phyloP scores from a whole-genome alignment of 148 eudicot genomes.

The Drosera capensis region DNA sequence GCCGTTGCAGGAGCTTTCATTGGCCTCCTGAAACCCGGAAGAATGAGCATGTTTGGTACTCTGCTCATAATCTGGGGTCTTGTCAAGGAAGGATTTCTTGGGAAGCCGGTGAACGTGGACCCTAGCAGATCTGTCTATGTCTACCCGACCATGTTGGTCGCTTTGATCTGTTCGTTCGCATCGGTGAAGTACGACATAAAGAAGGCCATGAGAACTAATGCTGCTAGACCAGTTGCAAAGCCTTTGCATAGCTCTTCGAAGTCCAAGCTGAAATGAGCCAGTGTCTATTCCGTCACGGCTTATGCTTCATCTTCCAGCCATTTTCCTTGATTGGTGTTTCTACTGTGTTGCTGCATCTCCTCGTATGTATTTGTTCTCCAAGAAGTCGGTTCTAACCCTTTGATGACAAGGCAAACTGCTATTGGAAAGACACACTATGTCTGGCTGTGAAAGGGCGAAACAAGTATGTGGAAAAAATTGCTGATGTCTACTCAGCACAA shows the following conservation, averaged over 20 bases:
- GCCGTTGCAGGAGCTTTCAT: conserved; percentile 43
- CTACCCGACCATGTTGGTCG: conserved; percentile 29
- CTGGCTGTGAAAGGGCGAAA: too few relatives aligned
- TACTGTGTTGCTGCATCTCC: too few relatives aligned
- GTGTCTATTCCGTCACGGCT: too few relatives aligned
- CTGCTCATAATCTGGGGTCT: conserved; percentile 44
- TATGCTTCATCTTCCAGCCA: too few relatives aligned
- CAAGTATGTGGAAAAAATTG: too few relatives aligned
- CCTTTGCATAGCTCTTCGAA: background rate
- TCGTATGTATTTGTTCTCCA: too few relatives aligned
- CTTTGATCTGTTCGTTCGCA: conserved; percentile 19
- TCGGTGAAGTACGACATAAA: conserved; percentile 30
- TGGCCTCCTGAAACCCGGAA: conserved; percentile 27
- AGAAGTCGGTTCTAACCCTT: too few relatives aligned
- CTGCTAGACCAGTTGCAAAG: background rate
- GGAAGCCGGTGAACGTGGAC: conserved; percentile 5
- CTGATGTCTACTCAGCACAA: too few relatives aligned
- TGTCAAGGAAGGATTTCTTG: conserved; percentile 19
- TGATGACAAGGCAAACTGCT: too few relatives aligned
- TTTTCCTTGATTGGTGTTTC: too few relatives aligned
- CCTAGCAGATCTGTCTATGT: conserved; percentile 9
- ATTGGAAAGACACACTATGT: too few relatives aligned
- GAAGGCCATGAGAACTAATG: conserved; percentile 20
- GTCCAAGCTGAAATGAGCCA: background rate
- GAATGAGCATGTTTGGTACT: conserved; percentile 38